Conservation (phyloP, 2,329 filamentous ascomycete genomes). For the Colletotrichum caudatum region DNA sequence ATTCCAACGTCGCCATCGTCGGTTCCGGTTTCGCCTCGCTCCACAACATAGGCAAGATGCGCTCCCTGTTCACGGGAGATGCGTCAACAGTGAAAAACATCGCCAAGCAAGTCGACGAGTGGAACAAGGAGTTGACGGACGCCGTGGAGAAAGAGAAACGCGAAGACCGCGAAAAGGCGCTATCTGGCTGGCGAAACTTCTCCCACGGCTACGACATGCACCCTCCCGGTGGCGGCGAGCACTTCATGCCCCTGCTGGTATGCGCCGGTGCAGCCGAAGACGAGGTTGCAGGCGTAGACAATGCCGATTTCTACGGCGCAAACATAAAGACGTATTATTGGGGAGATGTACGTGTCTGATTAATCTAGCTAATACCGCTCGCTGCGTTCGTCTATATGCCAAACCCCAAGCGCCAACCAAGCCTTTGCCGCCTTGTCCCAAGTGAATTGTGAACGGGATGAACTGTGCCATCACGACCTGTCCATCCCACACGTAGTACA, state of each 20-base stretch:
- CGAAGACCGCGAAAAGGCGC: conserved; percentile 53
- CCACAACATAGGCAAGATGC: conserved; percentile 66
- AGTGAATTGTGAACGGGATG: conserved; percentile 16
- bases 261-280: conserved; percentile 64
- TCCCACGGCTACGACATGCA: conserved; percentile 65
- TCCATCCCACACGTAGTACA: conserved; percentile 36
- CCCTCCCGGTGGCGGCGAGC: conserved; percentile 65
- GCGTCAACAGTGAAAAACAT: conserved; percentile 45
- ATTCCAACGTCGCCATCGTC: conserved; percentile 67
- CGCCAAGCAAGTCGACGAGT: conserved; percentile 49
- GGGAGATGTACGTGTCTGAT: conserved; percentile 49
- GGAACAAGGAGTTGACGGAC: conserved; percentile 60
- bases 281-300: conserved; percentile 58
- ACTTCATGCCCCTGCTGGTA: conserved; percentile 70
- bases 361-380: conserved; percentile 23
- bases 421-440: conserved; percentile 8
- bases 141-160: conserved; percentile 52
- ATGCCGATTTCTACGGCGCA: conserved; percentile 62
- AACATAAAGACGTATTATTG: conserved; percentile 69
- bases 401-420: conserved; percentile 24
- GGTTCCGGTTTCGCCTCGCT: conserved; percentile 71
- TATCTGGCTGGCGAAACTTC: conserved; percentile 62
- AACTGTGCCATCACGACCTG: conserved; percentile 2
- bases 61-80: conserved; percentile 48
- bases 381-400: conserved; percentile 21